Base-by-base conservation (phyloP, 75 land plant genomes). In the Azolla pinnata region DNA sequence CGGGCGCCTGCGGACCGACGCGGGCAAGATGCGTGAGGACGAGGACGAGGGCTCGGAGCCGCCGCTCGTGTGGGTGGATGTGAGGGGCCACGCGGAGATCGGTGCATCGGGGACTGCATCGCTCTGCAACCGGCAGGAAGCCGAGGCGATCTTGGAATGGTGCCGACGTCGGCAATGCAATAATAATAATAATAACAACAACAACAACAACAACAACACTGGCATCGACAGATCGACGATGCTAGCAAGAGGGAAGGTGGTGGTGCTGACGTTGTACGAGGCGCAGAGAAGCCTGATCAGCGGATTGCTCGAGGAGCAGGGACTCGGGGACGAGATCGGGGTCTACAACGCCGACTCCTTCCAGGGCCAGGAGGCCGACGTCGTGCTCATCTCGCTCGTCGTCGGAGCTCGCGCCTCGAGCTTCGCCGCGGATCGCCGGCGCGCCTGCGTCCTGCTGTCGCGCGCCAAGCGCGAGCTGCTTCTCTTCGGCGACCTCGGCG, bases 221-320 rank as follows among this genome's bases (percentile, higher is more conserved):
- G 21, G 14, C 2, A 46, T 17, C 3, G 2, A 17, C 21, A 46
- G 17, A 14, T 18, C 4, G 14, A 14, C 10, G 12, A 3, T 14
- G n/a, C n/a, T n/a, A n/a, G 2, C 4, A 46, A 4, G 14, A 17
- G 49, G 49, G 14, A 46, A 46, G 49, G 49, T 46, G 4, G 17
- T 46, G n/a, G 49, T 46, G 21, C 14, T 46, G 17, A 46, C 49
- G 17, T 46, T 46, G 21, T 46, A 46, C 21, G 49, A 46, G 49
- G 49, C 49, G 21, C 49, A 46, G 17, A 46, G 49, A 46, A 46
- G 49, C 49, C 49, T 46, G 3, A 46, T 46, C n/a, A 46, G 49
- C 14, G 49, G 49, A 46, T 4, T 46, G 4, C 14, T 46, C 23
- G 49, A 3, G n/a, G 49, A 46, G 2, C 23, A 46, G 49, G 49